A percentile compares a stretch with the other conserved stretches of the same genome.
Evolutionary conservation across 352 stramenopile genomes (phyloP).

Genomic region (Pythium dissotocum): DNA sequence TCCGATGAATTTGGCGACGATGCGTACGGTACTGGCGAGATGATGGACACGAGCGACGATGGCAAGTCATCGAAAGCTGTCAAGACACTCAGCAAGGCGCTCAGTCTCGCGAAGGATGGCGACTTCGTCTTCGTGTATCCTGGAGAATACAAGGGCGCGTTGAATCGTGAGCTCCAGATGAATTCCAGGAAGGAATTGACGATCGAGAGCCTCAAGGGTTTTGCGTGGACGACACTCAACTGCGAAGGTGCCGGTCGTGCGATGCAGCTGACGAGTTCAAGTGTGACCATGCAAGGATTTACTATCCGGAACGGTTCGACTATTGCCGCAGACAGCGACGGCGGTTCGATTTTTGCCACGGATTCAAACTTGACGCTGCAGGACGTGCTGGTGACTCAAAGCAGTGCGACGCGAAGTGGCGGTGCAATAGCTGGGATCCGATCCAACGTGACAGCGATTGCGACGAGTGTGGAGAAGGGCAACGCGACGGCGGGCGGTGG

Average conservation of each 20-base stretch:
- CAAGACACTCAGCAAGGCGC: constrained; percentile 39
- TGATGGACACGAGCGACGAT: constrained; percentile 57
- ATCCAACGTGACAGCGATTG: background rate
- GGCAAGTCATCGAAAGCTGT: constrained; percentile 58
- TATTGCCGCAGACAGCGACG: constrained; percentile 22
- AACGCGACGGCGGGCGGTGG: constrained; percentile 9
- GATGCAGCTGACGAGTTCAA: constrained; percentile 23
- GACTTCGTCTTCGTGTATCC: constrained; percentile 60
- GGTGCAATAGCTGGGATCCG: constrained; percentile 5
- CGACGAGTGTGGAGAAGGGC: background rate
- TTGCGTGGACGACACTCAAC: constrained; percentile 48
- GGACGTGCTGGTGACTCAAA: constrained; percentile 33
- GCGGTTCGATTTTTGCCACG: constrained; percentile 6
- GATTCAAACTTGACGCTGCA: constrained; percentile 7
- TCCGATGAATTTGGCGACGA: constrained; percentile 58
- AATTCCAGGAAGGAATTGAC: constrained; percentile 22
- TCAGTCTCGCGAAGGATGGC: constrained; percentile 35
- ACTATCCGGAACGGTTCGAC: constrained; percentile 39
- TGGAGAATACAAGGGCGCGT: constrained; percentile 39
- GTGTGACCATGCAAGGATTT: constrained; percentile 36
- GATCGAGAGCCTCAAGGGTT: constrained; percentile 49
- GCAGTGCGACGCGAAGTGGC: background rate
- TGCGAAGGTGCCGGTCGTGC: constrained; percentile 30
- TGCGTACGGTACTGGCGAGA: constrained; percentile 40
- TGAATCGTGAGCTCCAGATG: constrained; percentile 40